Conservation (phyloP, 2,329 filamentous ascomycete species). For the Diplodia scrobiculata region DNA sequence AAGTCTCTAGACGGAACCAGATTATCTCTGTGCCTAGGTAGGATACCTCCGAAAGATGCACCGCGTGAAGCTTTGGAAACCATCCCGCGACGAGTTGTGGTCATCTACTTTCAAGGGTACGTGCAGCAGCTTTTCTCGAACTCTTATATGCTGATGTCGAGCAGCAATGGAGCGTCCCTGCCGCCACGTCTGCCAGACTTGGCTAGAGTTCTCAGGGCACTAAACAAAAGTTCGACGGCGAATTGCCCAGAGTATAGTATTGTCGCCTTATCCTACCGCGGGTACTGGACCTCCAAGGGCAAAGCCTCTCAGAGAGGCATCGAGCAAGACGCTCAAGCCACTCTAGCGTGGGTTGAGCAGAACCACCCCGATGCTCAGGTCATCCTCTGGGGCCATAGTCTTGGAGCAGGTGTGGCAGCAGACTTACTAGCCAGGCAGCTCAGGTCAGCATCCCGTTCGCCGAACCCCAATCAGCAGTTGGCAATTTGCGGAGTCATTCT, state of each 20-base stretch:
- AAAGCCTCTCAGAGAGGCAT: conserved; percentile 71
- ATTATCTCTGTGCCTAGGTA: conserved; percentile 61
- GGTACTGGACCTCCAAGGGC: conserved; percentile 77
- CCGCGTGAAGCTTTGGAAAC: not conserved
- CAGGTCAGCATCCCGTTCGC: not conserved
- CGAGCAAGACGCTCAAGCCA: conserved; percentile 66
- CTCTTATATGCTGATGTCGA: conserved; percentile 1
- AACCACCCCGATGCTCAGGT: conserved; percentile 50
- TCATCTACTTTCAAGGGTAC: conserved; percentile 56
- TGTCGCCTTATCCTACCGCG: conserved; percentile 62
- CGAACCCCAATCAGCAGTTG: not conserved
- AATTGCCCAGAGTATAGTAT: conserved; percentile 40
- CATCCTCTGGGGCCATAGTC: conserved; percentile 75
- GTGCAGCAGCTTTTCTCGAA: not conserved
- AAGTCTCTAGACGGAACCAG: conserved; percentile 65
- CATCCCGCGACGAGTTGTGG: conserved; percentile 40
- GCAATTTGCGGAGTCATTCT: conserved; percentile 60
- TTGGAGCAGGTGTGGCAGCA: conserved; percentile 71
- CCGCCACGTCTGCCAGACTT: conserved; percentile 53
- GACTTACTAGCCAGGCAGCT: conserved; percentile 40
- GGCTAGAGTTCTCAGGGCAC: conserved; percentile 48
- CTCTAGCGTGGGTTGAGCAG: conserved; percentile 62
- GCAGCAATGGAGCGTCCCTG: conserved; percentile 49
- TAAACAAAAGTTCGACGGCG: conserved; percentile 13
- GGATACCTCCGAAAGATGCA: not conserved